phyloP scores from a whole-genome alignment of 495 filamentous ascomycete genomes.

The Penicillium malachiteum region DNA sequence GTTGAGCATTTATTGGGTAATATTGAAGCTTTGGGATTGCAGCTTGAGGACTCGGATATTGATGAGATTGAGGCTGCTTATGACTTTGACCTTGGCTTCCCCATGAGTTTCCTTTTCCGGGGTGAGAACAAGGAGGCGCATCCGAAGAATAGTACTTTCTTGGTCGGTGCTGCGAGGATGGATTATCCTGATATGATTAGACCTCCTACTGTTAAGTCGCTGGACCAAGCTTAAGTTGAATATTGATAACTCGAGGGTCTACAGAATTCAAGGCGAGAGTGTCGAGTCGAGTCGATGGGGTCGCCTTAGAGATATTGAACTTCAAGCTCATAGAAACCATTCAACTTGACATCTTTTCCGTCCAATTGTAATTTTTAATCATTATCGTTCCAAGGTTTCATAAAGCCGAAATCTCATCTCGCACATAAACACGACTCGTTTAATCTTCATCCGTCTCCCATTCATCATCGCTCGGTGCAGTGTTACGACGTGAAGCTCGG shows the following conservation, averaged over 20 bases:
- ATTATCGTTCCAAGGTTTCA: too few relatives aligned
- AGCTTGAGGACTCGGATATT: conserved; percentile 60
- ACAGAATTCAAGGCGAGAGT: too few relatives aligned
- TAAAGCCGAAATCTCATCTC: too few relatives aligned
- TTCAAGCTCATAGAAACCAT: too few relatives aligned
- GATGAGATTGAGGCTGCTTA: conserved; percentile 61
- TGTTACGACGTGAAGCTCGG: too few relatives aligned
- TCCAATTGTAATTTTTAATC: too few relatives aligned
- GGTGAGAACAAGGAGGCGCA: conserved; percentile 21
- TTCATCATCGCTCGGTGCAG: too few relatives aligned
- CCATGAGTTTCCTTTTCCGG: conserved; percentile 46
- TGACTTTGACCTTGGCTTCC: conserved; percentile 65
- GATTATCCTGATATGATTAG: conserved; percentile 25
- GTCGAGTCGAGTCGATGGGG: too few relatives aligned
- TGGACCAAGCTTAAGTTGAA: conserved; percentile 10
- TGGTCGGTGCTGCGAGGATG: conserved; percentile 20
- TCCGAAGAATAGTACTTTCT: conserved; percentile 12
- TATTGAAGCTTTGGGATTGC: conserved; percentile 62
- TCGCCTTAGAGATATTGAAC: too few relatives aligned
- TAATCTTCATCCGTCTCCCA: too few relatives aligned
- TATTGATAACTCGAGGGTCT: neutral
- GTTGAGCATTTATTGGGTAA: conserved; percentile 66
- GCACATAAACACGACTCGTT: too few relatives aligned
- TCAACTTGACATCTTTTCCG: too few relatives aligned
- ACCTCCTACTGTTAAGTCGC: conserved; percentile 15